Base-by-base conservation (phyloP, 2,329 filamentous ascomycete species). In the Beauveria scarabaeidicola region DNA sequence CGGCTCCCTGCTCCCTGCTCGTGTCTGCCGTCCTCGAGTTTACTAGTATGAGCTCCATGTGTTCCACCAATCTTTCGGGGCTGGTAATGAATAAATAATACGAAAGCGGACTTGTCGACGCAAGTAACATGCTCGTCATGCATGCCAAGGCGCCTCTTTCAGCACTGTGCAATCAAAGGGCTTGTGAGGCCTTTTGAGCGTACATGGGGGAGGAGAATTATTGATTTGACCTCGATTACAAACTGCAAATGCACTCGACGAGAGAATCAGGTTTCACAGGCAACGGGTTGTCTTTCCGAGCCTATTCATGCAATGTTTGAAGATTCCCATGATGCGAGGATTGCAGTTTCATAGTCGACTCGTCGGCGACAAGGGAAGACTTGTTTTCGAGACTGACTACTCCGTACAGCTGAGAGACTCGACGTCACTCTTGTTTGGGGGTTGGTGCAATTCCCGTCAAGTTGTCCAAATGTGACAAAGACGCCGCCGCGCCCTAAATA, bases 111-210 rank as follows among this genome's bases (percentile, higher is more conserved):
- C 21, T 9, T 23, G 10, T 19, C 15, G 48, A 32, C 29, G 29
- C 29, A 32, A 32, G 11, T 11, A 15, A 15, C 7, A 38, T 38
- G 29, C 10, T 27, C 40, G 52, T 23, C 36, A 23, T 53, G 41
- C 52, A 55, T 55, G 52, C 52, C 52, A 55, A 46, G 52, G 19
- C 52, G 41, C 52, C 40, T 36, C 23, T 25, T 41, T 54, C 25
- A 21, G 40, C 21, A 13, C 32, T 15, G 32, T 36, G 32, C 40
- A 23, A 32, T 19, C 17, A 23, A 21, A 27, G 7, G 25, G 52
- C 52, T 41, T 41, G 23, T 32, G 52, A 52, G 10, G 40, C 9
- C 47, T 51, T 51, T 51, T 36, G 29, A 32, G 46, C 21, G 48
- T 32, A 51, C 21, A 52, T 40, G 48, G 25, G 29, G 52, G 41